Percentiles rank a stretch among this genome's conserved stretches.
Conservation (phyloP, 2,329 filamentous ascomycete genomes). For the Chaetomium sp. region DNA sequence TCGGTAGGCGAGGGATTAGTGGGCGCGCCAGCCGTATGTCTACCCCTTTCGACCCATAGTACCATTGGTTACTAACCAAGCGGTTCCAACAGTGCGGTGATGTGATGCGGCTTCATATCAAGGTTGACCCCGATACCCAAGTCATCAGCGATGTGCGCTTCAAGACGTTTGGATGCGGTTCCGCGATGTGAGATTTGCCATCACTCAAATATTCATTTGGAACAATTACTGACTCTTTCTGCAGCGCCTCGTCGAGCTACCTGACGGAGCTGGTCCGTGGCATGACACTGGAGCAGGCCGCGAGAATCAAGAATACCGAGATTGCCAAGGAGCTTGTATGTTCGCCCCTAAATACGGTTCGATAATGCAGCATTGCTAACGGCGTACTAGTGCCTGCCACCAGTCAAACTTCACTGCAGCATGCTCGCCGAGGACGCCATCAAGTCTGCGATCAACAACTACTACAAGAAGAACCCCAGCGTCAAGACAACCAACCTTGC, state of each 20-base stretch:
- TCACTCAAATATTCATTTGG: background rate
- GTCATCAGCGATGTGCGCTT: conserved; percentile 94
- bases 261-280: conserved; percentile 90
- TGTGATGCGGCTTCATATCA: conserved; percentile 91
- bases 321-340: conserved; percentile 80
- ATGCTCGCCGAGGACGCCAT: conserved; percentile 92
- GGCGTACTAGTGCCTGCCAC: conserved; percentile 65
- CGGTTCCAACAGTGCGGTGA: conserved; percentile 48
- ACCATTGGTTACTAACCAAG: background rate
- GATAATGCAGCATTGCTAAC: conserved; percentile 50
- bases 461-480: conserved; percentile 84
- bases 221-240: conserved; percentile 5
- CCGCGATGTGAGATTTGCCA: conserved; percentile 56
- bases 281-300: conserved; percentile 93
- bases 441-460: conserved; percentile 85
- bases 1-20: conserved; percentile 91
- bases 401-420: conserved; percentile 78
- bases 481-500: conserved; percentile 67
- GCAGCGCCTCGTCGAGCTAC: conserved; percentile 75
- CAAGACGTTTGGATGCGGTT: conserved; percentile 95
- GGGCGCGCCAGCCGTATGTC: conserved; percentile 75
- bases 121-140: conserved; percentile 80
- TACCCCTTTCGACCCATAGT: background rate
- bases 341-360: conserved; percentile 67
- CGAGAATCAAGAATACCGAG: conserved; percentile 90